These are phyloP conservation scores for Stephanodiscus minutulus DNA, from an alignment of 108 stramenopile genomes.

Conservation along the genomic window DNA sequence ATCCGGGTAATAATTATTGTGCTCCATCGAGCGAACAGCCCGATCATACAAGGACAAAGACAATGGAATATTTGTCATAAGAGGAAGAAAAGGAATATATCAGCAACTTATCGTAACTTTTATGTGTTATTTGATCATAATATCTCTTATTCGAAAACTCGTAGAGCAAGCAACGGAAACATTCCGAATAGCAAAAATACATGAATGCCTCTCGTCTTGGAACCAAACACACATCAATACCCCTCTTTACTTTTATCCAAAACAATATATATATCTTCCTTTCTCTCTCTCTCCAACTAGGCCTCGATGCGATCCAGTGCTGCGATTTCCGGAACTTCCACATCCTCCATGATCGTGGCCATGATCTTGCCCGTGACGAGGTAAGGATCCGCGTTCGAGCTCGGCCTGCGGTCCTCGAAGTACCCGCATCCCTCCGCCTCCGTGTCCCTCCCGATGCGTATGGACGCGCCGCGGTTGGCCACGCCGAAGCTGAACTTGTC, in stretches of 20 bases:
- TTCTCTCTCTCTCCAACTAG: constrained; percentile 31
- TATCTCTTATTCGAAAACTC: too few species aligned
- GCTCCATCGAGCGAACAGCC: too few species aligned
- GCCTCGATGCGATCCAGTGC: constrained; percentile 66
- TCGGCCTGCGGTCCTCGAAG: constrained; percentile 98
- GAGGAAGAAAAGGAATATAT: too few species aligned
- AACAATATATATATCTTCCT: not conserved
- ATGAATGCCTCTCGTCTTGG: too few species aligned
- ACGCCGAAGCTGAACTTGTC: constrained; percentile 93
- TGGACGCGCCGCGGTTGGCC: constrained; percentile 96
- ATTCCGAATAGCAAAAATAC: too few species aligned
- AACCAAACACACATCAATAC: not conserved
- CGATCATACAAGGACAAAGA: too few species aligned
- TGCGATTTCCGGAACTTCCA: constrained; percentile 69
- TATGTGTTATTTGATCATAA: too few species aligned
- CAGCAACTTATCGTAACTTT: too few species aligned
- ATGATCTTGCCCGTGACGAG: constrained; percentile 96
- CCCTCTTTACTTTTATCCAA: not conserved
- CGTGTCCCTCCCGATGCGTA: constrained; percentile 95
- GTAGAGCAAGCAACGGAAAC: too few species aligned
- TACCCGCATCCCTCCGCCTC: constrained; percentile 92
- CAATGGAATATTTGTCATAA: too few species aligned
- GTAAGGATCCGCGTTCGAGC: constrained; percentile 98
- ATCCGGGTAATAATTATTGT: too few species aligned
- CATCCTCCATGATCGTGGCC: constrained; percentile 89